Evolutionary conservation across 768 basidiomycete species (phyloP).

Genomic region (Agrocybe praecox): DNA sequence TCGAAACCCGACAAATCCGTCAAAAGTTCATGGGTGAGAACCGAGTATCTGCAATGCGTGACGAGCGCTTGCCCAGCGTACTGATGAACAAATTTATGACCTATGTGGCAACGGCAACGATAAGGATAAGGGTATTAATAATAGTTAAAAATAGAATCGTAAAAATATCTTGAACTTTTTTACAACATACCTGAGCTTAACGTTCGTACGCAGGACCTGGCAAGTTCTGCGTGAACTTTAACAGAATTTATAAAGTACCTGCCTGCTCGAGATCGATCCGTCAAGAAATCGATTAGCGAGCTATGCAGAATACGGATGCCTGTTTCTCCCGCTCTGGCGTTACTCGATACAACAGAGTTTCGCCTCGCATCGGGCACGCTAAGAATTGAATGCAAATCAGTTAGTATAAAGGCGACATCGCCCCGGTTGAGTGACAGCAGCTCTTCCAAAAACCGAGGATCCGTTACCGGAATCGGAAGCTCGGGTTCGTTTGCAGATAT

Average conservation of each 20-base stretch:
- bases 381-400: constrained; percentile 26
- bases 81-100: constrained; percentile 27
- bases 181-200: constrained; percentile 20
- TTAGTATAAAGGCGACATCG: constrained; percentile 23
- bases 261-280: constrained; percentile 26
- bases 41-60: constrained; percentile 26
- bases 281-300: constrained; percentile 28
- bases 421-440: constrained; percentile 26
- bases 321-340: constrained; percentile 12
- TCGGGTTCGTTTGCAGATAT: constrained; percentile 15
- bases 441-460: constrained; percentile 27
- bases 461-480: constrained; percentile 23
- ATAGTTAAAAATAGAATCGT: neutral
- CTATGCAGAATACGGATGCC: constrained; percentile 26
- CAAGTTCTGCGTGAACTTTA: constrained; percentile 29
- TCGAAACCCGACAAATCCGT: constrained; percentile 24
- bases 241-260: constrained; percentile 28
- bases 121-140: neutral
- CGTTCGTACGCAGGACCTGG: constrained; percentile 23
- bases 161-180: neutral
- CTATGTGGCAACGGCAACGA: neutral
- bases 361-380: constrained; percentile 23
- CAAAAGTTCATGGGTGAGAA: constrained; percentile 25
- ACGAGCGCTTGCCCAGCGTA: constrained; percentile 29
- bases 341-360: constrained; percentile 4